Evolutionary conservation across 139 green algal species (phyloP).

Genomic region (Chloropicon primus): DNA sequence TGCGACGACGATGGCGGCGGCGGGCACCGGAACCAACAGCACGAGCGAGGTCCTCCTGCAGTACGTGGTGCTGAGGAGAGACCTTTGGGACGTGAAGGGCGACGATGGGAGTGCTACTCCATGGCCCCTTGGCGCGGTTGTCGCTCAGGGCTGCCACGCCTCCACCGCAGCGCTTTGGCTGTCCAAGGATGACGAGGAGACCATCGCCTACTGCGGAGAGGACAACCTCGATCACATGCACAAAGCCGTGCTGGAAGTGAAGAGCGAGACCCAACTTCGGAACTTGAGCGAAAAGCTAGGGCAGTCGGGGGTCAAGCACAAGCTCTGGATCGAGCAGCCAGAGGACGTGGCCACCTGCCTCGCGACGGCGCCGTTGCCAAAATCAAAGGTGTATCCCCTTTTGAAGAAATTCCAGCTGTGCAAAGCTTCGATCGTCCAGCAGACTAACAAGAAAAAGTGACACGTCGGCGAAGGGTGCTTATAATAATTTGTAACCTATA

Average conservation of each 20-base stretch:
- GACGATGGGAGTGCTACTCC: not conserved
- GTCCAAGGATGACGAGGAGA: conserved; percentile 29
- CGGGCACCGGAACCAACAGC: not conserved
- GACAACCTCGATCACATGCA: conserved; percentile 79
- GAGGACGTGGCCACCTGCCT: conserved; percentile 80
- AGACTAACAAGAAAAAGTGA: not conserved
- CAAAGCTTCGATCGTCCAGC: conserved; percentile 4
- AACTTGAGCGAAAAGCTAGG: conserved; percentile 54
- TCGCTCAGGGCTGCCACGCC: conserved; percentile 85
- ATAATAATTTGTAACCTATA: no score
- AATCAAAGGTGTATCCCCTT: conserved; percentile 35
- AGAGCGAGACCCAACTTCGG: conserved; percentile 59
- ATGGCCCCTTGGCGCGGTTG: conserved; percentile 83
- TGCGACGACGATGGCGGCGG: not conserved
- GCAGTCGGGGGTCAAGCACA: conserved; percentile 42
- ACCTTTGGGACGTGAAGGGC: conserved; percentile 57
- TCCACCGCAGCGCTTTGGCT: conserved; percentile 66
- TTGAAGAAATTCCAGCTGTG: conserved; percentile 82
- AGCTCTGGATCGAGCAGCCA: conserved; percentile 90
- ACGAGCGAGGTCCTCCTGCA: conserved; percentile 26
- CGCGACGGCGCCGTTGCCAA: conserved; percentile 66
- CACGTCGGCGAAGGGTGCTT: no score
- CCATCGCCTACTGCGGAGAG: conserved; percentile 43
- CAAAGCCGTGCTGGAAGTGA: conserved; percentile 92
- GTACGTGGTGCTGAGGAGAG: conserved; percentile 81